phyloP scores from a whole-genome alignment of 805 yeast species.

The Aciculoconidium aculeatum region DNA sequence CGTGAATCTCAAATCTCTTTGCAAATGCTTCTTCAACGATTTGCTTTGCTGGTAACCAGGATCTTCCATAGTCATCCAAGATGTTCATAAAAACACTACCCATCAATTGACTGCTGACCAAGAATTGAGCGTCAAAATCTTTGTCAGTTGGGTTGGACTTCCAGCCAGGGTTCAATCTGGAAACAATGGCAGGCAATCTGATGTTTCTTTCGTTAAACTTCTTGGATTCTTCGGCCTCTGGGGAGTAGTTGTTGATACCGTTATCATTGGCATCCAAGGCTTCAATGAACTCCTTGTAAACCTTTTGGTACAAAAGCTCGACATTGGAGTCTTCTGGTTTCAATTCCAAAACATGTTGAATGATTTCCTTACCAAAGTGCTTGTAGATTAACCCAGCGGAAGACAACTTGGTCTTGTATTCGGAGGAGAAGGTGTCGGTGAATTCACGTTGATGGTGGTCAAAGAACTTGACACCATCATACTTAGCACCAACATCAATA shows the following conservation, averaged over 20 bases:
- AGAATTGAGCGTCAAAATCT: constrained; percentile 61
- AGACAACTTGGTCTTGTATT: constrained; percentile 71
- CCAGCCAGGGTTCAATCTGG: constrained; percentile 84
- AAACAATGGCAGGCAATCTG: constrained; percentile 70
- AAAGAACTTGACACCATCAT: constrained; percentile 78
- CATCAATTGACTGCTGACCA: constrained; percentile 71
- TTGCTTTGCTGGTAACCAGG: constrained; percentile 88
- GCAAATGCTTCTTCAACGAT: constrained; percentile 69
- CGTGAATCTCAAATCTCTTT: constrained; percentile 53
- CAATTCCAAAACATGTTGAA: constrained; percentile 45
- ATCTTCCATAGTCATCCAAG: constrained; percentile 65
- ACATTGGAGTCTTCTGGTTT: constrained; percentile 36
- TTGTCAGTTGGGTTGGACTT: constrained; percentile 60
- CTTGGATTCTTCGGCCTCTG: constrained; percentile 47
- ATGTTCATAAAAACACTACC: constrained; percentile 70
- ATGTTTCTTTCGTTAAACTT: constrained; percentile 68
- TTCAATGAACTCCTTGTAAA: constrained; percentile 86
- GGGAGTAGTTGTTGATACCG: constrained; percentile 69
- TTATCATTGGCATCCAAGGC: constrained; percentile 95
- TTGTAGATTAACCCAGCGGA: constrained; percentile 93
- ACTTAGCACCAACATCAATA: constrained; percentile 90
- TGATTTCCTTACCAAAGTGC: constrained; percentile 71
- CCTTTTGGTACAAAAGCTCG: constrained; percentile 61
- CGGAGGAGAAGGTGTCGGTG: constrained; percentile 59
- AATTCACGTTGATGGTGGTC: constrained; percentile 98